A percentile compares a stretch with the other conserved stretches of the same genome.
Conservation (phyloP, 2,329 filamentous ascomycete species). For the Aspergillus niger region DNA sequence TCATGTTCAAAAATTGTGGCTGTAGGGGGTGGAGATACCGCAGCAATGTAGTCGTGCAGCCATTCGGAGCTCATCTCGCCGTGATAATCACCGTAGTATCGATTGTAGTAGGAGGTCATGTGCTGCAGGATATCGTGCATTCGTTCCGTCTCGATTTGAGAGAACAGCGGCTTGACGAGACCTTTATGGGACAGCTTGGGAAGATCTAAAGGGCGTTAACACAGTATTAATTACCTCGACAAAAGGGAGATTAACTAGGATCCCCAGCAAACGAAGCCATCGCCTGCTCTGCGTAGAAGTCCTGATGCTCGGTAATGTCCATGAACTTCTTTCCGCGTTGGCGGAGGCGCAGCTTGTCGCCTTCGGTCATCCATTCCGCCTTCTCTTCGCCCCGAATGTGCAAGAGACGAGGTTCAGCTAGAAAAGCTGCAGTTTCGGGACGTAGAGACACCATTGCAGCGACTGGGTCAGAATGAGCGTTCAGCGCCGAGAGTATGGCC, state of each 20-base stretch:
- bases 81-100: slow-evolving; percentile 4
- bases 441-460: neutral
- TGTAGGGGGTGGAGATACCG: neutral
- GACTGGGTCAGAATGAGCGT: neutral
- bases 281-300: neutral
- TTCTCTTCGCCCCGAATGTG: neutral
- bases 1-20: neutral
- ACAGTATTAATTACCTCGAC: neutral
- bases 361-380: slow-evolving; percentile 8
- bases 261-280: neutral
- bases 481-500: neutral
- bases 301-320: neutral
- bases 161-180: neutral
- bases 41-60: neutral
- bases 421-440: neutral
- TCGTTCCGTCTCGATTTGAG: neutral
- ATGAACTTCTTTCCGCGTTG: slow-evolving; percentile 3
- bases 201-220: neutral
- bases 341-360: slow-evolving; percentile 5
- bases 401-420: slow-evolving; percentile 1
- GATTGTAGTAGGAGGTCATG: slow-evolving; percentile 9
- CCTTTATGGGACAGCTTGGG: neutral
- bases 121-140: slow-evolving; percentile 3
- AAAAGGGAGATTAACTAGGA: neutral
- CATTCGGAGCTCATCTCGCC: slow-evolving; percentile 6